phyloP scores from a whole-genome alignment of 2,329 filamentous ascomycete genomes.

The Alternaria solani region DNA sequence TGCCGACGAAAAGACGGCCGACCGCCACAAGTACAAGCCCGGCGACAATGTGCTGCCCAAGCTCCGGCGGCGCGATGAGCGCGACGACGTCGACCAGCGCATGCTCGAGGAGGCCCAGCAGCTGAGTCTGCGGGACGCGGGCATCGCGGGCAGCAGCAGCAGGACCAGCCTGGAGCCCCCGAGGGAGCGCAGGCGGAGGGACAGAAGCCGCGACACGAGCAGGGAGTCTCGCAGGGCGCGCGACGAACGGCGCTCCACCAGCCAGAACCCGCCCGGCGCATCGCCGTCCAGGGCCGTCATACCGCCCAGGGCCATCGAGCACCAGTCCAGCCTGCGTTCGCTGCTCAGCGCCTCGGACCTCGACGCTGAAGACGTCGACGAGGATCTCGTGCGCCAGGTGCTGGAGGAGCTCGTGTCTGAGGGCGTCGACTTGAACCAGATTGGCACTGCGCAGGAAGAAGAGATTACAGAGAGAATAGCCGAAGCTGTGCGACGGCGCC shows the following conservation, averaged over 20 bases:
- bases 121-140: conserved; percentile 75
- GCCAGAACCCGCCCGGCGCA: conserved; percentile 31
- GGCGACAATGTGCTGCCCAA: conserved; percentile 82
- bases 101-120: conserved; percentile 75
- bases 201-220: conserved; percentile 52
- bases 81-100: conserved; percentile 71
- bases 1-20: conserved; percentile 76
- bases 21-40: conserved; percentile 77
- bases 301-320: conserved; percentile 72
- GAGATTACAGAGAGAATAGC: conserved; percentile 91
- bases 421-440: conserved; percentile 86
- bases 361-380: conserved; percentile 79
- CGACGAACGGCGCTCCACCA: conserved; percentile 37
- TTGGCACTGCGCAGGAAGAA: conserved; percentile 84
- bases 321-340: conserved; percentile 87
- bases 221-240: conserved; percentile 38
- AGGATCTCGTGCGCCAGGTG: conserved; percentile 89
- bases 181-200: conserved; percentile 43
- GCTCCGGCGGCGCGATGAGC: conserved; percentile 58
- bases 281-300: conserved; percentile 33
- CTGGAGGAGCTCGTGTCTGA: conserved; percentile 86
- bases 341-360: conserved; percentile 82
- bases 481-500: conserved; percentile 81
- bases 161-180: conserved; percentile 53
- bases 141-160: conserved; percentile 53